phyloP scores from a whole-genome alignment of 495 filamentous ascomycete species.

The Tetracladium setigerum region DNA sequence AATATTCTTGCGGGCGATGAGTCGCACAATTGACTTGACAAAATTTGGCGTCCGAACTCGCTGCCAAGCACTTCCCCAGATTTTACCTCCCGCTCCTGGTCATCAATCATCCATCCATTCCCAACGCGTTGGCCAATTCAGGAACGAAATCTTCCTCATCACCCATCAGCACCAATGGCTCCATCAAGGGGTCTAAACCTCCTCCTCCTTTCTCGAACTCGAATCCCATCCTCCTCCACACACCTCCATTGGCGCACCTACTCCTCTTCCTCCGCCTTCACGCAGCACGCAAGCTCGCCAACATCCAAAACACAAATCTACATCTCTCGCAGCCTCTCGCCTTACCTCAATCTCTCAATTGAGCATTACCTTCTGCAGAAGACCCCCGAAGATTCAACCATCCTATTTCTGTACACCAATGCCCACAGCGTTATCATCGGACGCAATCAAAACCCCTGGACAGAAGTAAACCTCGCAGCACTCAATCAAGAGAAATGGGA shows the following conservation, averaged over 20 bases:
- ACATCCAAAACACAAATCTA: constrained; percentile 52
- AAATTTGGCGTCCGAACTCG: neutral
- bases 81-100: too few species aligned
- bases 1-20: neutral
- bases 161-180: constrained; percentile 9
- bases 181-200: constrained; percentile 17
- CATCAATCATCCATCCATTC: too few species aligned
- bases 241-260: neutral
- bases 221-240: neutral
- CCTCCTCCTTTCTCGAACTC: neutral
- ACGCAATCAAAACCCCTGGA: constrained; percentile 96
- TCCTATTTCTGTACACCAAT: constrained; percentile 87
- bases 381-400: constrained; percentile 56
- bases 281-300: constrained; percentile 10
- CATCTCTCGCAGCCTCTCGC: constrained; percentile 63
- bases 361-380: constrained; percentile 82
- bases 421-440: constrained; percentile 81
- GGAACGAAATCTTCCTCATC: too few species aligned
- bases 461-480: constrained; percentile 66
- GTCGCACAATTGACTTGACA: neutral
- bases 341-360: constrained; percentile 92
- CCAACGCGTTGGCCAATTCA: too few species aligned
- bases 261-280: constrained; percentile 5
- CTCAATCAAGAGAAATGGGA: constrained; percentile 21
- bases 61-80: too few species aligned